Conservation (phyloP, 1,139 yeast genomes). For the Debaryomyces fabryi region DNA sequence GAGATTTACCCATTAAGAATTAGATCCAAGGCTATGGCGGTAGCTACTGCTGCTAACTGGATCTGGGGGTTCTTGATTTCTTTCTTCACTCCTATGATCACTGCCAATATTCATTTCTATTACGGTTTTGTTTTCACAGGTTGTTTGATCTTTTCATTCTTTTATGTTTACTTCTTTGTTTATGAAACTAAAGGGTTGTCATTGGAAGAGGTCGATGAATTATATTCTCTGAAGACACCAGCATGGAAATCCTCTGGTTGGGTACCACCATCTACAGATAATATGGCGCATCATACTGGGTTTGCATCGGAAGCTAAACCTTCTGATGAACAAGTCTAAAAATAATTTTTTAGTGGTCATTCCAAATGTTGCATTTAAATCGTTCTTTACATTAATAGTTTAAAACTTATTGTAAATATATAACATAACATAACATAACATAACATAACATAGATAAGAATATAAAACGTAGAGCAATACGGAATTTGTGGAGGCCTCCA, state of each 20-base stretch:
- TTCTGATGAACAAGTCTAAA: constrained; percentile 23
- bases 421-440: background rate
- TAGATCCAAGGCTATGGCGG: constrained; percentile 76
- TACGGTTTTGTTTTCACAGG: constrained; percentile 80
- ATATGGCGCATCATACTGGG: constrained; percentile 36
- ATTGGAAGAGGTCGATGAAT: constrained; percentile 68
- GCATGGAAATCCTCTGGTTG: constrained; percentile 52
- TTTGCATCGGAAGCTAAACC: constrained; percentile 33
- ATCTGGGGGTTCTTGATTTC: constrained; percentile 76
- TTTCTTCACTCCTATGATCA: constrained; percentile 71
- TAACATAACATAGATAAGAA: background rate
- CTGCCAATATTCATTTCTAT: constrained; percentile 45
- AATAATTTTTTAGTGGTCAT: background rate
- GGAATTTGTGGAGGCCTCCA: too few relatives aligned
- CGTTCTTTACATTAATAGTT: background rate
- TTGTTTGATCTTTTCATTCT: constrained; percentile 57
- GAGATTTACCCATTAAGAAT: constrained; percentile 80
- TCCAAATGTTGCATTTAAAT: background rate
- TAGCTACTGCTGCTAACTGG: constrained; percentile 81
- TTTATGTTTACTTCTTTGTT: constrained; percentile 59
- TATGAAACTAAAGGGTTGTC: constrained; percentile 69
- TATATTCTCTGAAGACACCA: constrained; percentile 49
- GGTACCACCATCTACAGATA: constrained; percentile 40
- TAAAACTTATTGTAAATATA: background rate
- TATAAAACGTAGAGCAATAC: background rate